Conservation (phyloP, 1,284 basidiomycete genomes). For the Ustilago shanxiensis region DNA sequence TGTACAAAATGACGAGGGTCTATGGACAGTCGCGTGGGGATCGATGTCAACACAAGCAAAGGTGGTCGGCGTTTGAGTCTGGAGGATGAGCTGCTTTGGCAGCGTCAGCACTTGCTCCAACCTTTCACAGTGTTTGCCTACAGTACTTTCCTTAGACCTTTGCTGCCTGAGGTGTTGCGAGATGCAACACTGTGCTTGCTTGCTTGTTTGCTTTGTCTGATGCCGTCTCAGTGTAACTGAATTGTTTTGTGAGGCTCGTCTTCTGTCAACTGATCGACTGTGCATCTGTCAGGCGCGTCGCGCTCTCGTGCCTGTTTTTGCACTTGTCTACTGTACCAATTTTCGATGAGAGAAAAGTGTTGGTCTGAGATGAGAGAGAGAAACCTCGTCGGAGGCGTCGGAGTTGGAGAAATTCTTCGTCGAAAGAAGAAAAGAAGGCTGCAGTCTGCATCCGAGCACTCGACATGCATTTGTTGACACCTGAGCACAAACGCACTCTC, state of each 20-base stretch:
- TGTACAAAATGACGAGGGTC: slow-evolving; percentile 29
- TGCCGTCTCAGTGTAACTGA: no score
- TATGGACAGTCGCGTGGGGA: slow-evolving; percentile 17
- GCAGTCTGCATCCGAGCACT: not conserved
- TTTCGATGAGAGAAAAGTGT: slow-evolving; percentile 6
- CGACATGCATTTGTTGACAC: slow-evolving; percentile 8
- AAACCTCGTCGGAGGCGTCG: slow-evolving; percentile 7
- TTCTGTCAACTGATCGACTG: slow-evolving; percentile 8
- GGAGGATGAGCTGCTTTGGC: not conserved
- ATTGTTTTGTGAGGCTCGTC: not conserved
- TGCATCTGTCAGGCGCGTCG: slow-evolving; percentile 12
- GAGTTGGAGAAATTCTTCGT: slow-evolving; percentile 18
- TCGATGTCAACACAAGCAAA: not conserved
- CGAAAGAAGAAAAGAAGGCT: slow-evolving; percentile 32
- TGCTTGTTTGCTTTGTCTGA: not conserved
- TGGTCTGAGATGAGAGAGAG: slow-evolving; percentile 11
- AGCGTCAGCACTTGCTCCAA: not conserved
- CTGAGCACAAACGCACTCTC: not conserved
- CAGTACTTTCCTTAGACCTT: no score
- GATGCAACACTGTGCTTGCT: not conserved
- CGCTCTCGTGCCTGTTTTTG: not conserved
- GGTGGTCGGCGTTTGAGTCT: not conserved
- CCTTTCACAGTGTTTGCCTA: no score
- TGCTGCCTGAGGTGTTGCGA: no score
- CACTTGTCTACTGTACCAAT: no score